Evolutionary conservation across 2,329 filamentous ascomycete species (phyloP).

Genomic region (Claviceps pazoutovae): DNA sequence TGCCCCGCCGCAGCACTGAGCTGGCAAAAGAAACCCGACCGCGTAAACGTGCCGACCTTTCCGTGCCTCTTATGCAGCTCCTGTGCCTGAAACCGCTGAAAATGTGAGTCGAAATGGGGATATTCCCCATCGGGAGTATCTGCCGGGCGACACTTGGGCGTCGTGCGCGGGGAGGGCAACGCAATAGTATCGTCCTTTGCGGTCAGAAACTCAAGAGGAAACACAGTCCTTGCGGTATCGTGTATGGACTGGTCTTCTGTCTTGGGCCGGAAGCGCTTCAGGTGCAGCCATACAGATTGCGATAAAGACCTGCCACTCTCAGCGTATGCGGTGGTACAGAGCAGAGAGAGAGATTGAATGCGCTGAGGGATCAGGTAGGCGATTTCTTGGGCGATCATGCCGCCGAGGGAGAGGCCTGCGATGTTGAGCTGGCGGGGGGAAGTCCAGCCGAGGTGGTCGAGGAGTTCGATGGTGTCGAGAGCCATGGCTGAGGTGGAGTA

Average conservation of each 20-base stretch:
- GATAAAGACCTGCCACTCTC: slow-evolving; percentile 47
- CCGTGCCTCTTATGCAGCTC: slow-evolving; percentile 58
- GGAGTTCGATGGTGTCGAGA: slow-evolving; percentile 56
- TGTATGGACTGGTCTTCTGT: slow-evolving; percentile 51
- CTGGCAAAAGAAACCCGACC: slow-evolving; percentile 60
- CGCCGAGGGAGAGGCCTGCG: slow-evolving; percentile 70
- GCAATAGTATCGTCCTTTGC: slow-evolving; percentile 38
- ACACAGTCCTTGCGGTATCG: slow-evolving; percentile 52
- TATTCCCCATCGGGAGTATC: slow-evolving; percentile 24
- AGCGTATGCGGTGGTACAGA: slow-evolving; percentile 47
- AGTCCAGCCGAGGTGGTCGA: slow-evolving; percentile 56
- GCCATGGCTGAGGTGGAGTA: slow-evolving; percentile 84
- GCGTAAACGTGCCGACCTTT: slow-evolving; percentile 44
- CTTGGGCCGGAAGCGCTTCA: slow-evolving; percentile 53
- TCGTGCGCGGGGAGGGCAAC: slow-evolving; percentile 31
- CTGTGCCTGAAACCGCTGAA: slow-evolving; percentile 67
- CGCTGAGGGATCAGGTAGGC: slow-evolving; percentile 37
- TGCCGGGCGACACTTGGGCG: slow-evolving; percentile 23
- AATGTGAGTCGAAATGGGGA: slow-evolving; percentile 55
- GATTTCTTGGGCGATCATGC: slow-evolving; percentile 85
- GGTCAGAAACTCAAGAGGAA: slow-evolving; percentile 48
- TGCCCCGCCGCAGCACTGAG: slow-evolving; percentile 70
- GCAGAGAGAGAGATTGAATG: slow-evolving; percentile 41
- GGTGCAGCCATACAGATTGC: slow-evolving; percentile 47
- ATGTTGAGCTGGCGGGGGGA: slow-evolving; percentile 43